phyloP scores from a whole-genome alignment of 2,329 filamentous ascomycete genomes.

The Furcasterigmium sp. region DNA sequence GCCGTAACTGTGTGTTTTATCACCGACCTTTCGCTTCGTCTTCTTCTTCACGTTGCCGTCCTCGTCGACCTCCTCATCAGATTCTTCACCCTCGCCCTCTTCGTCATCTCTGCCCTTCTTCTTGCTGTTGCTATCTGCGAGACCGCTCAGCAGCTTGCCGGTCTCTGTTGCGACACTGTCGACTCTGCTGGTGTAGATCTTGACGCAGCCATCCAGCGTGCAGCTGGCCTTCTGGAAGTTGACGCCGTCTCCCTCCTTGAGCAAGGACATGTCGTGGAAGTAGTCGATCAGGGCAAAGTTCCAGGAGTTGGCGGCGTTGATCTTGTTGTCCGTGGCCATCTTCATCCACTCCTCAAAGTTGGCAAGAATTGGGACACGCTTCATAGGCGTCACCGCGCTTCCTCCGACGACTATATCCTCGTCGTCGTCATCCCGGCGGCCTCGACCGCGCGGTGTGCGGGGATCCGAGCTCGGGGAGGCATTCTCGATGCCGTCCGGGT shows the following conservation, averaged over 20 bases:
- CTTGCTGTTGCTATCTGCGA: conserved; percentile 80
- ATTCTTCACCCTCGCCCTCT: conserved; percentile 64
- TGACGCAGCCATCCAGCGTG: conserved; percentile 95
- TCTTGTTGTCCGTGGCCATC: conserved; percentile 99
- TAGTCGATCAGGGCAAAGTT: conserved; percentile 99
- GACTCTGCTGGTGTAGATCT: conserved; percentile 97
- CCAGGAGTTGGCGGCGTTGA: conserved; percentile 97
- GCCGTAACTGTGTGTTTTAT: too few relatives aligned
- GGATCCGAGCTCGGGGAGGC: conserved; percentile 51
- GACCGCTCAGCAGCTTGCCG: conserved; percentile 85
- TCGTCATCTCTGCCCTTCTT: conserved; percentile 63
- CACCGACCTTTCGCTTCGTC: conserved; percentile 68
- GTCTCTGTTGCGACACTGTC: conserved; percentile 98
- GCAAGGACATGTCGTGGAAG: conserved; percentile 96
- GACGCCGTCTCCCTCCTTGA: conserved; percentile 94
- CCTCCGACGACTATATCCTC: conserved; percentile 64
- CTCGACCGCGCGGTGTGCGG: conserved; percentile 42
- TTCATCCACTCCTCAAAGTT: conserved; percentile 99
- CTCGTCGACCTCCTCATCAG: conserved; percentile 58
- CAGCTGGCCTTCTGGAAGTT: conserved; percentile 99
- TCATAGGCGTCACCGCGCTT: conserved; percentile 85
- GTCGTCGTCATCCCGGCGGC: conserved; percentile 43
- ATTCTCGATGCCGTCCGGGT: conserved; percentile 54
- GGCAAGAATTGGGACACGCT: conserved; percentile 88
- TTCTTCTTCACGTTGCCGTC: conserved; percentile 57